Evolutionary conservation across 2,329 filamentous ascomycete genomes (phyloP).

Genomic region (Fusarium chaquense): DNA sequence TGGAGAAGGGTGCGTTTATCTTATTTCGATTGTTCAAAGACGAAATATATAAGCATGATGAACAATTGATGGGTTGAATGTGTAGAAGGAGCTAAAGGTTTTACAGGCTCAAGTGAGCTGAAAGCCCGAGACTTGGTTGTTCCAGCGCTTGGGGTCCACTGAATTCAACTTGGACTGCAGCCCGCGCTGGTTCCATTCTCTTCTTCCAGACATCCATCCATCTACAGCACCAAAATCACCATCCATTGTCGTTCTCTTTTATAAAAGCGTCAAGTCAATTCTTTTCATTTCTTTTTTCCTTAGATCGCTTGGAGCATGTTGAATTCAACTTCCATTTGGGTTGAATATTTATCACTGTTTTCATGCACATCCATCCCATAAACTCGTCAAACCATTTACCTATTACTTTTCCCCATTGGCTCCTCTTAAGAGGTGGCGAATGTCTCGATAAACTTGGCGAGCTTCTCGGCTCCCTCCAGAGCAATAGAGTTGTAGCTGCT

Average conservation of each 20-base stretch:
- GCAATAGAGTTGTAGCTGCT: constrained; percentile 92
- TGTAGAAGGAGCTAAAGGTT: background rate
- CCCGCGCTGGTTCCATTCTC: background rate
- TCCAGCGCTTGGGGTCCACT: constrained; percentile 22
- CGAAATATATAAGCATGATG: background rate
- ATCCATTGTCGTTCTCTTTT: background rate
- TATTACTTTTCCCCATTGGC: background rate
- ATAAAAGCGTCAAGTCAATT: background rate
- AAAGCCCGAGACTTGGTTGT: constrained; percentile 6
- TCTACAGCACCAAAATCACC: background rate
- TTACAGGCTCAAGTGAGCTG: constrained; percentile 11
- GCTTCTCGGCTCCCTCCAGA: constrained; percentile 73
- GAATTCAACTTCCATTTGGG: constrained; percentile 34
- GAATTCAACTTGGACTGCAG: background rate
- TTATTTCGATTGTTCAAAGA: background rate
- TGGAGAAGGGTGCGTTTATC: background rate
- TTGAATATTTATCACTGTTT: constrained; percentile 14
- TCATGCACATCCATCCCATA: background rate
- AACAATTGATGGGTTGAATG: background rate
- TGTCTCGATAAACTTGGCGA: constrained; percentile 70
- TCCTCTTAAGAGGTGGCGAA: constrained; percentile 57
- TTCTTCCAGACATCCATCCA: background rate
- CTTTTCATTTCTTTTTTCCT: background rate
- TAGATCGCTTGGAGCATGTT: constrained; percentile 35
- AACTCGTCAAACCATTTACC: constrained; percentile 5